Conservation (phyloP, 331 rosid species). For the Pyrus hybrid region DNA sequence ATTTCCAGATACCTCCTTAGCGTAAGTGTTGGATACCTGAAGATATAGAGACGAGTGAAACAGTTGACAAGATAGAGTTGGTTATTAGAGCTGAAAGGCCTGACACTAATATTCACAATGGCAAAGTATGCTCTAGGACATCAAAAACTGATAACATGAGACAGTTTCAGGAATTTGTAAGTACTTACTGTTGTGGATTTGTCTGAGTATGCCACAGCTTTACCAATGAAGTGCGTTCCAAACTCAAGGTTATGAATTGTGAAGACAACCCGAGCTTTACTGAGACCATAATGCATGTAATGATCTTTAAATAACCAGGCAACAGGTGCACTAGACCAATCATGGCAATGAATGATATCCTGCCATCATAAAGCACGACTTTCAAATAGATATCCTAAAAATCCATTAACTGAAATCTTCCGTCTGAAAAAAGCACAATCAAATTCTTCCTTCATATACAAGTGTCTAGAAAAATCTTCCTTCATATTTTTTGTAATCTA, state of each 20-base stretch:
- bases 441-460: neutral
- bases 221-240: conserved; percentile 54
- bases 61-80: neutral
- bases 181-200: conserved; percentile 72
- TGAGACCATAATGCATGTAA: conserved; percentile 47
- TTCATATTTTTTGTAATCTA: neutral
- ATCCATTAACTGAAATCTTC: neutral
- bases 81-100: neutral
- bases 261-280: conserved; percentile 67
- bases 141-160: neutral
- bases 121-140: neutral
- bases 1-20: conserved; percentile 59
- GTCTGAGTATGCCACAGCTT: conserved; percentile 56
- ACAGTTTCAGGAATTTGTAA: conserved; percentile 2
- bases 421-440: neutral
- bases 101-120: neutral
- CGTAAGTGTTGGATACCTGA: conserved; percentile 68
- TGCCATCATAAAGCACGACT: conserved; percentile 19
- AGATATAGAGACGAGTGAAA: neutral
- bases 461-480: no score
- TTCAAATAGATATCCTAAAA: neutral
- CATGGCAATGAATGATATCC: conserved; percentile 91
- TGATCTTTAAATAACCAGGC: conserved; percentile 78
- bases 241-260: conserved; percentile 87
- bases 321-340: conserved; percentile 94